phyloP scores from a whole-genome alignment of 1,139 yeast genomes.

The Petasospora fabianii region DNA sequence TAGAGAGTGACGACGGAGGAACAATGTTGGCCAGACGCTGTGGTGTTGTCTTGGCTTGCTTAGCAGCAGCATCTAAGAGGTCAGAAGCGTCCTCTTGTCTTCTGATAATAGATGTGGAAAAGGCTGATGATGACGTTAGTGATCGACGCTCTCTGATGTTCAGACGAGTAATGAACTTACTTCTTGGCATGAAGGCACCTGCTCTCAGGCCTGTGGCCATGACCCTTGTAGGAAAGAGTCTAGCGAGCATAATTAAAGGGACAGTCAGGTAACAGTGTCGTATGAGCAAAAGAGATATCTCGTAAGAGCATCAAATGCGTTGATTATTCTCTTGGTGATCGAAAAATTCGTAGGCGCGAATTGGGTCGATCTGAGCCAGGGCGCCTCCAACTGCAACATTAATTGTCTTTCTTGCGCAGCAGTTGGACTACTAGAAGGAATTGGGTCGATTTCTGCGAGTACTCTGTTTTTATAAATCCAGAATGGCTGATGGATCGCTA shows the following conservation, averaged over 20 bases:
- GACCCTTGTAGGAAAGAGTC: conserved; percentile 5
- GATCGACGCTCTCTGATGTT: not conserved
- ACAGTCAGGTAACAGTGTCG: not conserved
- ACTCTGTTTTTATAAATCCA: too few species aligned
- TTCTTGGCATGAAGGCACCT: conserved; percentile 3
- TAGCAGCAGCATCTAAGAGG: not conserved
- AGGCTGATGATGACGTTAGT: conserved; percentile 5
- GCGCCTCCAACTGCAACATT: too few species aligned
- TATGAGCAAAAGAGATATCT: too few species aligned
- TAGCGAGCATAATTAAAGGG: conserved; percentile 6
- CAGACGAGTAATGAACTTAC: conserved; percentile 2
- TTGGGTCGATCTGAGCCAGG: too few species aligned
- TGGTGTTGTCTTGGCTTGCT: conserved; percentile 1
- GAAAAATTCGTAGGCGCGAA: conserved; percentile 2
- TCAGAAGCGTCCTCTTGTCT: conserved; percentile 5
- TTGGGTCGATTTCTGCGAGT: too few species aligned
- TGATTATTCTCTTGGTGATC: too few species aligned
- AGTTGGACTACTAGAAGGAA: too few species aligned
- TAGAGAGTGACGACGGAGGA: conserved; percentile 6
- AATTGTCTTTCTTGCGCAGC: too few species aligned
- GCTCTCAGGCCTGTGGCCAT: conserved; percentile 6
- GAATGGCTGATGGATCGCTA: too few species aligned
- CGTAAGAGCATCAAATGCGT: too few species aligned
- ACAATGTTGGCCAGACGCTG: conserved; percentile 11
- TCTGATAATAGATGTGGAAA: conserved; percentile 11